Percentiles rank a stretch among this genome's conserved stretches.
phyloP scores from a whole-genome alignment of 257 asterid genomes.

The Thymus quinquecostatus region DNA sequence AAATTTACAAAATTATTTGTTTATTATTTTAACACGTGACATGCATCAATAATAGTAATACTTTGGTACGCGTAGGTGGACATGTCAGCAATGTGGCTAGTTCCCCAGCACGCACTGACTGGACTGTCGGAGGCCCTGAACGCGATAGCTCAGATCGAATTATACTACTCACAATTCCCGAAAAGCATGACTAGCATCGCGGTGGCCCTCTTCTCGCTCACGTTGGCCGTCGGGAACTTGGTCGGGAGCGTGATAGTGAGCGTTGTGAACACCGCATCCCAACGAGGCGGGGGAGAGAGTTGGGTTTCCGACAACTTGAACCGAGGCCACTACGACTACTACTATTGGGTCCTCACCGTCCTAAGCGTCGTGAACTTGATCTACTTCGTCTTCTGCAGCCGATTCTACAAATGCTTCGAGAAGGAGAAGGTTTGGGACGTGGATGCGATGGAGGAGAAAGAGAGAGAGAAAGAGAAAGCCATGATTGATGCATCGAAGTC shows the following conservation, averaged over 20 bases:
- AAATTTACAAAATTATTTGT: too few relatives aligned
- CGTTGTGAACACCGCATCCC: slow-evolving; percentile 37
- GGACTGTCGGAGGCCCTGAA: slow-evolving; percentile 75
- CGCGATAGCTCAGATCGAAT: slow-evolving; percentile 67
- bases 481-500: slow-evolving; percentile 17
- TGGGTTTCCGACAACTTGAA: slow-evolving; percentile 70
- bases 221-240: slow-evolving; percentile 57
- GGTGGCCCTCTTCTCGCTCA: slow-evolving; percentile 53
- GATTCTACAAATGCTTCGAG: slow-evolving; percentile 37
- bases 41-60: background rate
- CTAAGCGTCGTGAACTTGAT: slow-evolving; percentile 48
- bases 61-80: slow-evolving; percentile 31
- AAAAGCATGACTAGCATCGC: slow-evolving; percentile 73
- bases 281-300: slow-evolving; percentile 46
- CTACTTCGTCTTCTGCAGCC: slow-evolving; percentile 45
- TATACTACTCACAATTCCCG: slow-evolving; percentile 60
- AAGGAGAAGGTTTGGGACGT: slow-evolving; percentile 44
- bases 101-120: slow-evolving; percentile 52
- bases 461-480: background rate
- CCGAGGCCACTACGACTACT: slow-evolving; percentile 72
- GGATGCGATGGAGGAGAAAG: background rate
- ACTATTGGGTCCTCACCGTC: slow-evolving; percentile 58
- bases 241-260: slow-evolving; percentile 50
- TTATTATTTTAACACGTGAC: background rate
- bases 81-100: slow-evolving; percentile 71